A percentile compares a stretch with the other conserved stretches of the same genome.
Evolutionary conservation across 441 rosid species (phyloP).

Genomic region (Populus trichocarpa): DNA sequence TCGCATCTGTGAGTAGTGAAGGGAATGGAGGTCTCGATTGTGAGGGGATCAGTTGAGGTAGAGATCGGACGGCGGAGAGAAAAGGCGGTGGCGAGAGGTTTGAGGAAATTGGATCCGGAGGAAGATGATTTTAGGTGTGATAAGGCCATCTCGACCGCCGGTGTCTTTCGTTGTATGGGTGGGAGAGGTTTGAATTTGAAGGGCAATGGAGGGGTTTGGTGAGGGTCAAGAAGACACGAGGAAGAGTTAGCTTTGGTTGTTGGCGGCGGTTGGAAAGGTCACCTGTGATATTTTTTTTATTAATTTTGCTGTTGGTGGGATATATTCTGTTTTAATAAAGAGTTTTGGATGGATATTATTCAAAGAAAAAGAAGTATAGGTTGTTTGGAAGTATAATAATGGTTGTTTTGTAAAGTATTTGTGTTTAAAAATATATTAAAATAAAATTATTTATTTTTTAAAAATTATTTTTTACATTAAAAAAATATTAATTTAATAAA

Average conservation of each 20-base stretch:
- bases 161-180: not conserved
- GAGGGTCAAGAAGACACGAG: not conserved
- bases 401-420: too few relatives aligned
- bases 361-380: too few relatives aligned
- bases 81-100: slow-evolving; percentile 31
- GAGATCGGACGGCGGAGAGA: slow-evolving; percentile 63
- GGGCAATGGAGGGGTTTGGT: slow-evolving; percentile 2
- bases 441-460: too few relatives aligned
- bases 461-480: too few relatives aligned
- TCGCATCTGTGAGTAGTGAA: slow-evolving; percentile 86
- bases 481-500: too few relatives aligned
- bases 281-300: too few relatives aligned
- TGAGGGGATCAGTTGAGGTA: slow-evolving; percentile 61
- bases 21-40: slow-evolving; percentile 79
- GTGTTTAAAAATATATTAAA: too few relatives aligned
- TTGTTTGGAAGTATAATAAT: too few relatives aligned
- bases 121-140: slow-evolving; percentile 42
- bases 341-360: not conserved
- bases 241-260: not conserved
- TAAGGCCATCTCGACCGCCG: slow-evolving; percentile 52
- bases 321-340: not conserved
- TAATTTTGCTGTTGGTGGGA: not conserved
- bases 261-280: not conserved
- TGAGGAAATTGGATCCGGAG: slow-evolving; percentile 43
- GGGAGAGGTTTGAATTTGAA: slow-evolving; percentile 4